These are phyloP conservation scores for Sordariomycetes sp. DNA, from an alignment of 2,329 filamentous ascomycete species.

Conservation along the genomic window DNA sequence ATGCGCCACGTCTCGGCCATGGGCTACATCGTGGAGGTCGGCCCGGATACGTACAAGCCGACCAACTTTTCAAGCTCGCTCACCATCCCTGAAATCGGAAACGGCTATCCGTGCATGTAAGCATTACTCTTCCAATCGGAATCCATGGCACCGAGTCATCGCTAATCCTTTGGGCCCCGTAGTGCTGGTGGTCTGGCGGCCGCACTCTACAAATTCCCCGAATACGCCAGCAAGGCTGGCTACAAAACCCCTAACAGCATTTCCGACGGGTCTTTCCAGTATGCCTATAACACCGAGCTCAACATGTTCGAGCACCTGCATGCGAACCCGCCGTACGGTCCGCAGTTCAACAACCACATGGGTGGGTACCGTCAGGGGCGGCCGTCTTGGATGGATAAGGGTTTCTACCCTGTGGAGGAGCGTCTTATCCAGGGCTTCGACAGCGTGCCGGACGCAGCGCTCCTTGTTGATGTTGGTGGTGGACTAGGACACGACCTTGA, in stretches of 20 bases:
- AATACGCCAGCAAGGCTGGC: conserved; percentile 16
- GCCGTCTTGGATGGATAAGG: conserved; percentile 20
- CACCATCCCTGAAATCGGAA: conserved; percentile 20
- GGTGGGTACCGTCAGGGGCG: conserved; percentile 22
- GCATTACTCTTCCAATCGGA: neutral
- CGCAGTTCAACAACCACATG: conserved; percentile 25
- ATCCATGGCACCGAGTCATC: neutral
- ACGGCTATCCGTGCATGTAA: conserved; percentile 21
- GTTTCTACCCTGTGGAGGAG: conserved; percentile 22
- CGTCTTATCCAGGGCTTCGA: conserved; percentile 17
- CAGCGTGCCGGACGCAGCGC: conserved; percentile 11
- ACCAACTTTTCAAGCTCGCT: conserved; percentile 26
- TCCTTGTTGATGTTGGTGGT: conserved; percentile 25
- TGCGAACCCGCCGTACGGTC: conserved; percentile 14
- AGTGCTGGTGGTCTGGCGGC: neutral
- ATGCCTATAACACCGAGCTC: conserved; percentile 20
- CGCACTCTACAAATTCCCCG: conserved; percentile 14
- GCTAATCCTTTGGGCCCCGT: neutral
- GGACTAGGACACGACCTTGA: conserved; percentile 22
- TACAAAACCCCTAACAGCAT: conserved; percentile 19
- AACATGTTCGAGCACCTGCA: conserved; percentile 23
- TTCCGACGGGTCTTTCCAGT: conserved; percentile 17
- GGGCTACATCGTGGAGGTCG: conserved; percentile 25
- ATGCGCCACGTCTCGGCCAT: conserved; percentile 25
- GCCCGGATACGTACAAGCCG: conserved; percentile 20